Conservation (phyloP, 2,329 filamentous ascomycete species). For the Fusarium hostae region DNA sequence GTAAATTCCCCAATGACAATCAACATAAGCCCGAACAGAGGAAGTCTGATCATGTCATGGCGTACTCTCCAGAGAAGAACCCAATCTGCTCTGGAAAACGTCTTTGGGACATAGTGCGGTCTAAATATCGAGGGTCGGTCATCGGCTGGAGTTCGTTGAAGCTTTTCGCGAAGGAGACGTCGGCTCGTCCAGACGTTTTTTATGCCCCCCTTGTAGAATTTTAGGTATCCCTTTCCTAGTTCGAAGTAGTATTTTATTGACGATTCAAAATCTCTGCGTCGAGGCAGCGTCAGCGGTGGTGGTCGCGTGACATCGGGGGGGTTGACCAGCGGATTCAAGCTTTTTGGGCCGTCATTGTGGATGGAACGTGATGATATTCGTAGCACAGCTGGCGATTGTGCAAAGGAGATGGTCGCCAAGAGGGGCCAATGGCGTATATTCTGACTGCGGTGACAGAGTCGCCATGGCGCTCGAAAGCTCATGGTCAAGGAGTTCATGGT, state of each 20-base stretch:
- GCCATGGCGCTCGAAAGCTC: constrained; percentile 49
- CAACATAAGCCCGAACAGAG: constrained; percentile 80
- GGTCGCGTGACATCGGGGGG: constrained; percentile 79
- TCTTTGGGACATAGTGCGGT: constrained; percentile 49
- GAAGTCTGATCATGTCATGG: constrained; percentile 81
- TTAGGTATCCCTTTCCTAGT: constrained; percentile 78
- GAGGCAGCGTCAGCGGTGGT: constrained; percentile 72
- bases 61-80: constrained; percentile 75
- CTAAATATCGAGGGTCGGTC: constrained; percentile 59
- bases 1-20: constrained; percentile 87
- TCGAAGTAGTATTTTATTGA: constrained; percentile 62
- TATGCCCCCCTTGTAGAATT: constrained; percentile 89
- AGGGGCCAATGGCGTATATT: constrained; percentile 34
- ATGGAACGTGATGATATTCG: constrained; percentile 35
- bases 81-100: constrained; percentile 72
- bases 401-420: background rate
- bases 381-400: constrained; percentile 12
- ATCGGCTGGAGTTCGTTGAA: constrained; percentile 60
- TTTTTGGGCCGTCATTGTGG: constrained; percentile 44
- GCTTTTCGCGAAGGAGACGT: constrained; percentile 59
- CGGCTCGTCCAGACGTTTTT: constrained; percentile 78
- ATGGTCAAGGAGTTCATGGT: constrained; percentile 40
- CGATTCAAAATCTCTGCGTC: constrained; percentile 54
- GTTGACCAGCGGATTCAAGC: constrained; percentile 65
- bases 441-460: constrained; percentile 41